These are phyloP conservation scores for Biscogniauxia mediterranea DNA, from an alignment of 2,329 filamentous ascomycete genomes.

Conservation along the genomic window DNA sequence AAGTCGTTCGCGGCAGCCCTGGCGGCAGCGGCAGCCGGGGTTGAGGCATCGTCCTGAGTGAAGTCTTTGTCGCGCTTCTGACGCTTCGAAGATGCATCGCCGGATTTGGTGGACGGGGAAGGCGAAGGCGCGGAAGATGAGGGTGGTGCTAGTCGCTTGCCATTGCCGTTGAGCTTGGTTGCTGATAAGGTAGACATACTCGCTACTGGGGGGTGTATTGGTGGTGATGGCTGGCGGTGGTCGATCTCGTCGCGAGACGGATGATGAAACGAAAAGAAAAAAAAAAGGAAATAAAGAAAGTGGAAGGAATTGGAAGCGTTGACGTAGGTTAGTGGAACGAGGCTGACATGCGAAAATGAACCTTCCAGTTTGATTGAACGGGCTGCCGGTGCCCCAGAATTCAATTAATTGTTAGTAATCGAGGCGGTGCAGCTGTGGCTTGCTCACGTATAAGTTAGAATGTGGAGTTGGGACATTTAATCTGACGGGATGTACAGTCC, in stretches of 20 bases:
- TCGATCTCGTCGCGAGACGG: constrained; percentile 17
- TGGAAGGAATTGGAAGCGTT: constrained; percentile 1
- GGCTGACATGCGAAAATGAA: constrained; percentile 4
- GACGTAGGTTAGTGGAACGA: constrained; percentile 6
- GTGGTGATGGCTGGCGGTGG: constrained; percentile 35
- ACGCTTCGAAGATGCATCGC: constrained; percentile 50
- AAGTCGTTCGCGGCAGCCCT: constrained; percentile 64
- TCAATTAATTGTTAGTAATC: background rate
- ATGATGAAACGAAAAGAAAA: constrained; percentile 18
- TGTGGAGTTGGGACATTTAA: background rate
- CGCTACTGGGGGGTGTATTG: constrained; percentile 8
- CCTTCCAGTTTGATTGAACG: too few relatives aligned
- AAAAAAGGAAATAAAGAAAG: constrained; percentile 8
- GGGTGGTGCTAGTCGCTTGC: constrained; percentile 53
- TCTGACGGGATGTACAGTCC: background rate
- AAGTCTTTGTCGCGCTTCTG: constrained; percentile 55
- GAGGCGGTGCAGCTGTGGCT: background rate
- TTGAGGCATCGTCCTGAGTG: constrained; percentile 23
- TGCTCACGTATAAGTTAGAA: background rate
- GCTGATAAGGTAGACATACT: constrained; percentile 61
- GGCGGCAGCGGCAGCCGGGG: constrained; percentile 35
- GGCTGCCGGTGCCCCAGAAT: background rate
- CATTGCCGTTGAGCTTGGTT: constrained; percentile 55
- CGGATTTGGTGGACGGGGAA: constrained; percentile 46
- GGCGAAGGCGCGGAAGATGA: constrained; percentile 60